Conservation (phyloP, 345 rosid species). For the Pelargonium nanum region DNA sequence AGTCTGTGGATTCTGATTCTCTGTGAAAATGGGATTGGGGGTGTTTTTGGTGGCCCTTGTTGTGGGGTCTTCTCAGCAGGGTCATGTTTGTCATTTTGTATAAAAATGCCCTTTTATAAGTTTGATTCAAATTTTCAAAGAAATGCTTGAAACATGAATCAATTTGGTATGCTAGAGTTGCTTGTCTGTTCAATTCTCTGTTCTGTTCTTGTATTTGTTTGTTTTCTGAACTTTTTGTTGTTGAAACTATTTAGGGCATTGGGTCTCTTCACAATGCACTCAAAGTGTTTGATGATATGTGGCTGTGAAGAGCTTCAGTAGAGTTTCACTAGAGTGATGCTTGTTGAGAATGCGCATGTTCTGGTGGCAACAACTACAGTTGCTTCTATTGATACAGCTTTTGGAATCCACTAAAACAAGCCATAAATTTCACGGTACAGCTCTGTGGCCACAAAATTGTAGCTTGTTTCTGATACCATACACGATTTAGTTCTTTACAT, state of each 20-base stretch:
- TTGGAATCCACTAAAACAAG: constrained; percentile 11
- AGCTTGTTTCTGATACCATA: not conserved
- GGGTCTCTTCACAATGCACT: not conserved
- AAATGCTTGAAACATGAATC: too few species aligned
- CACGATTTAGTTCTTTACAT: not conserved
- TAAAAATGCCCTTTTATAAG: not conserved
- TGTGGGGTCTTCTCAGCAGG: not conserved
- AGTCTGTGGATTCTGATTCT: not conserved
- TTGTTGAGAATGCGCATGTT: constrained; percentile 22
- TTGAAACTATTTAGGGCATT: not conserved
- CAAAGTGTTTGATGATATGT: not conserved
- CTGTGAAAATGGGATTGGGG: not conserved
- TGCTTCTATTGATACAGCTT: constrained; percentile 29
- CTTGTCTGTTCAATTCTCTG: not conserved
- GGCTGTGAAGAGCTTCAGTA: not conserved
- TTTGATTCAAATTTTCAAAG: too few species aligned
- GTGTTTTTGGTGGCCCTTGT: too few species aligned
- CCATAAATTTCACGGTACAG: constrained; percentile 19
- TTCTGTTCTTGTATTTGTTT: not conserved
- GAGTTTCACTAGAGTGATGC: constrained; percentile 20
- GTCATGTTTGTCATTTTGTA: not conserved
- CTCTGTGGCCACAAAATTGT: too few species aligned
- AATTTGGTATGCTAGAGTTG: not conserved
- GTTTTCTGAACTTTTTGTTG: too few species aligned
- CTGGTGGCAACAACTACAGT: constrained; percentile 30